Evolutionary conservation across 192 early-diverging fungal species (phyloP).

Genomic region (Neocallimastix lanati): DNA sequence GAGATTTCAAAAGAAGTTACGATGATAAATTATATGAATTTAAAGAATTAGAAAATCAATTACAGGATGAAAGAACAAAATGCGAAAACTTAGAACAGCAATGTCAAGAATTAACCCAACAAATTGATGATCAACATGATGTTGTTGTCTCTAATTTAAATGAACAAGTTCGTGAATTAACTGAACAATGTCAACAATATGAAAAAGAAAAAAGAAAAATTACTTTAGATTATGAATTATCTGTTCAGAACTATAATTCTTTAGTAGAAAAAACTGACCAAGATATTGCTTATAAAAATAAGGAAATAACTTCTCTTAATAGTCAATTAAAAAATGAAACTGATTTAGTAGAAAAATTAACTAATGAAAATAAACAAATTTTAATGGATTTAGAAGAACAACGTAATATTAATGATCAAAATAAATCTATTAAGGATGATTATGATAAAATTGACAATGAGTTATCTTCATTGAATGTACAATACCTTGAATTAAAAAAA

Average conservation of each 20-base stretch:
- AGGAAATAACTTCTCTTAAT: not conserved
- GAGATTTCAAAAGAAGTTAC: not conserved
- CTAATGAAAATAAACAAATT: not conserved
- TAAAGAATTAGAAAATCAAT: not conserved
- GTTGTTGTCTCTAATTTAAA: not conserved
- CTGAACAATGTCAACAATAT: not conserved
- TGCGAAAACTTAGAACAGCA: not conserved
- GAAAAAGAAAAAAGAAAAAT: not conserved
- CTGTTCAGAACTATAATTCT: not conserved
- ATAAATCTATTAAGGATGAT: not conserved
- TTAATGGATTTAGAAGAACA: not conserved
- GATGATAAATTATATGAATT: not conserved
- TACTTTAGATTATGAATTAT: not conserved
- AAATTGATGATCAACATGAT: not conserved
- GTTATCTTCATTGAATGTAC: not conserved
- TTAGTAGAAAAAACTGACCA: not conserved
- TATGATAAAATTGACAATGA: not conserved
- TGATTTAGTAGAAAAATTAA: not conserved
- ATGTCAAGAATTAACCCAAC: not conserved
- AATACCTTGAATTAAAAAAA: not conserved
- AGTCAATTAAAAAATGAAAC: not conserved
- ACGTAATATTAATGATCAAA: not conserved
- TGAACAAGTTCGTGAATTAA: not conserved
- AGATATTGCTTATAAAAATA: not conserved
- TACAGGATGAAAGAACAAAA: not conserved